These are phyloP conservation scores for Rhizopus stolonifer DNA, from an alignment of 371 early-diverging fungal genomes.

Conservation along the genomic window DNA sequence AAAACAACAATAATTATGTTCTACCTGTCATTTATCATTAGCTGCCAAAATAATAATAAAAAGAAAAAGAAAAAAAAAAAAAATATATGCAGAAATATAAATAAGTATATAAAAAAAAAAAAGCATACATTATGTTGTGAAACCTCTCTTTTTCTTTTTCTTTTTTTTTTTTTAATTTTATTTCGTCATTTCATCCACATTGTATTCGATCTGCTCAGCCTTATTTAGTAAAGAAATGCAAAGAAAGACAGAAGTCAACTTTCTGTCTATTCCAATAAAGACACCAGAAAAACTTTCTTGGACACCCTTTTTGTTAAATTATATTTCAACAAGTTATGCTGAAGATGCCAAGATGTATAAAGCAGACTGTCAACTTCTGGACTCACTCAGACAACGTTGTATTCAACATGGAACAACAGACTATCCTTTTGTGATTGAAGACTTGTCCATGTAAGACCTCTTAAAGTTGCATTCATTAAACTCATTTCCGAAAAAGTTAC, in stretches of 20 bases:
- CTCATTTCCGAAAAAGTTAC: conserved; percentile 25
- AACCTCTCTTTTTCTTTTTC: conserved; percentile 7
- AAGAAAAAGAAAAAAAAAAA: too few species aligned
- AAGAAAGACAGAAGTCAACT: background rate
- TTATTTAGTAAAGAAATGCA: background rate
- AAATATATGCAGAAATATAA: too few species aligned
- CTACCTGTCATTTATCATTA: too few species aligned
- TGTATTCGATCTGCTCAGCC: conserved; percentile 1
- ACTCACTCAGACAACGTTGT: conserved; percentile 27
- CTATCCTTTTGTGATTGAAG: conserved; percentile 21
- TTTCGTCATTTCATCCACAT: background rate
- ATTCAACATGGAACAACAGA: conserved; percentile 10
- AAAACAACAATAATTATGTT: too few species aligned
- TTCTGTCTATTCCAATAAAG: conserved; percentile 18
- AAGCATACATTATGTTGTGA: too few species aligned
- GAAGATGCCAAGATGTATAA: conserved; percentile 37
- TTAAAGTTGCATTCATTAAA: background rate
- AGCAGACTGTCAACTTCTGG: conserved; percentile 28
- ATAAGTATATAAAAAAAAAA: too few species aligned
- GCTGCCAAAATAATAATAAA: too few species aligned
- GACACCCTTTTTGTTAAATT: conserved; percentile 29
- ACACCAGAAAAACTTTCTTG: conserved; percentile 27
- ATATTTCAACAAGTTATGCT: conserved; percentile 42
- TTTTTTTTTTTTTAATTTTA: background rate
- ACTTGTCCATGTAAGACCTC: conserved; percentile 33